Evolutionary conservation across 1,139 yeast genomes (phyloP).

Genomic region (Candida glucosophila): DNA sequence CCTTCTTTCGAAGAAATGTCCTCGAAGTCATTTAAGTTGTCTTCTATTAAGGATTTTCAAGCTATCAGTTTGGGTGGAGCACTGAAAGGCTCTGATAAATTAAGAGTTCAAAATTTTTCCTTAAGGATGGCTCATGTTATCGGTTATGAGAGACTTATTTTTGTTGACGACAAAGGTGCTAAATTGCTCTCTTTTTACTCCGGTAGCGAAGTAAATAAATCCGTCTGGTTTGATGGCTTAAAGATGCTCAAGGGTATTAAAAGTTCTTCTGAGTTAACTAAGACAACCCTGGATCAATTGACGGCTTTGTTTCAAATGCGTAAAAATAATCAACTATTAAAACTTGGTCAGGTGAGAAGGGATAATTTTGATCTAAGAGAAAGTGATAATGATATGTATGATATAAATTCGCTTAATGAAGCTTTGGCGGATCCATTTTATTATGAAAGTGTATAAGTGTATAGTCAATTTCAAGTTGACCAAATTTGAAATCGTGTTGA

Average conservation of each 20-base stretch:
- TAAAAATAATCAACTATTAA: constrained; percentile 57
- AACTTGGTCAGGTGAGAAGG: constrained; percentile 29
- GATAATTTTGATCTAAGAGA: constrained; percentile 18
- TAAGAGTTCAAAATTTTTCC: constrained; percentile 46
- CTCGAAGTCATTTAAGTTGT: constrained; percentile 19
- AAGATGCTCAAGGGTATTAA: constrained; percentile 43
- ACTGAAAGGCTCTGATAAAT: constrained; percentile 24
- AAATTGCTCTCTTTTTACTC: constrained; percentile 51
- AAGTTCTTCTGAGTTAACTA: constrained; percentile 35
- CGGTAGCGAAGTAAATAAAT: constrained; percentile 63
- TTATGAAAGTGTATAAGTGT: constrained; percentile 1
- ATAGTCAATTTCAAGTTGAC: not conserved
- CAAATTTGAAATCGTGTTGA: not conserved
- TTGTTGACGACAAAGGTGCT: constrained; percentile 34
- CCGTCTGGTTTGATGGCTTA: constrained; percentile 76
- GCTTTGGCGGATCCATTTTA: constrained; percentile 38
- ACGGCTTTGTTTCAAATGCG: constrained; percentile 50
- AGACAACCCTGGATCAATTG: constrained; percentile 53
- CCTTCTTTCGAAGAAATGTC: constrained; percentile 56
- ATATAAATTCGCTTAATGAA: constrained; percentile 31
- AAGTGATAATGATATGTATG: constrained; percentile 33
- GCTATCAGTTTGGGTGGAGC: constrained; percentile 38
- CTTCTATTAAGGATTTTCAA: constrained; percentile 33
- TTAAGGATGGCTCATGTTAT: constrained; percentile 47
- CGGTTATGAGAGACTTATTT: constrained; percentile 45